Conservation (phyloP, 768 basidiomycete species). For the Baorangia bicolor region DNA sequence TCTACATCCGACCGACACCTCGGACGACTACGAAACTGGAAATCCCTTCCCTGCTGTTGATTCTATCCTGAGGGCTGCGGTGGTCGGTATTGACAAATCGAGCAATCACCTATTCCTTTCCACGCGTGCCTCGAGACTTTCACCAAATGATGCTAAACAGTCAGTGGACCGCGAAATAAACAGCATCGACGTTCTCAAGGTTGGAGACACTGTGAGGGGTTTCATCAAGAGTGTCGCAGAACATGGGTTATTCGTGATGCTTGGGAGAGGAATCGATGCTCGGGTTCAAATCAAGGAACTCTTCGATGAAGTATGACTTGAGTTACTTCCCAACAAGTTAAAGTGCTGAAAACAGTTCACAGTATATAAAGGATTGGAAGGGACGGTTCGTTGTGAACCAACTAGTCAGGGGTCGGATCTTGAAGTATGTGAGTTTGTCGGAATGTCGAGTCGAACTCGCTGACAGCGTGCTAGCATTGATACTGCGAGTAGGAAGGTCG, state of each 20-base stretch:
- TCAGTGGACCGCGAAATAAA: slow-evolving; percentile 70
- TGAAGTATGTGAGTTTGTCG: slow-evolving; percentile 50
- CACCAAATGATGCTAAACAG: slow-evolving; percentile 46
- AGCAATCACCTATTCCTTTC: slow-evolving; percentile 77
- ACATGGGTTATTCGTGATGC: slow-evolving; percentile 84
- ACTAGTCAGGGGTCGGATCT: slow-evolving; percentile 81
- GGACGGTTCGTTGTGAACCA: slow-evolving; percentile 74
- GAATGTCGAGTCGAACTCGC: neutral
- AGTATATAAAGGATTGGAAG: slow-evolving; percentile 98
- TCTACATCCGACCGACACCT: slow-evolving; percentile 77
- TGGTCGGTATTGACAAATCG: slow-evolving; percentile 65
- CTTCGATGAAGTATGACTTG: slow-evolving; percentile 68
- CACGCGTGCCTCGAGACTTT: slow-evolving; percentile 69
- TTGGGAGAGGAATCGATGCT: slow-evolving; percentile 83
- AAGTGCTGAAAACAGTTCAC: slow-evolving; percentile 13
- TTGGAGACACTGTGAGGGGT: slow-evolving; percentile 78
- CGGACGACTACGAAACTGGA: slow-evolving; percentile 72
- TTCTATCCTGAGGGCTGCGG: slow-evolving; percentile 65
- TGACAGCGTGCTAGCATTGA: slow-evolving; percentile 57
- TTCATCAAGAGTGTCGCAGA: slow-evolving; percentile 87
- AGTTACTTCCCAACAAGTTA: neutral
- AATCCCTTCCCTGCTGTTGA: slow-evolving; percentile 58
- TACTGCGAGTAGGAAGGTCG: slow-evolving; percentile 70
- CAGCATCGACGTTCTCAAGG: slow-evolving; percentile 58
- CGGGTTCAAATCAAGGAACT: slow-evolving; percentile 92